Conservation (phyloP, 179 eudicot genomes). For the Beta macrorhiza region DNA sequence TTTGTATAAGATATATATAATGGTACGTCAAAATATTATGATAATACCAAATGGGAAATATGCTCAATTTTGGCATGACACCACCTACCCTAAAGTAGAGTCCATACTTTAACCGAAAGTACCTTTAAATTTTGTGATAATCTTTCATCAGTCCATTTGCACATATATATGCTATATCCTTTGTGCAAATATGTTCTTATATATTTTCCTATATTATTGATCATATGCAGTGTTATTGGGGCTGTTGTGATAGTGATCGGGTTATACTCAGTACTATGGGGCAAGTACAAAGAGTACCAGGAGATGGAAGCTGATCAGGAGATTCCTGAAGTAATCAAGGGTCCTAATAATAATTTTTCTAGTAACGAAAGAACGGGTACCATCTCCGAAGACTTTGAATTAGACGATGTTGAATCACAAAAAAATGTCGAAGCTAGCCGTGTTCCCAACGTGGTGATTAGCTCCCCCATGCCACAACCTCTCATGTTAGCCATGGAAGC, state of each 20-base stretch:
- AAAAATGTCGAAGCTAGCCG: conserved; percentile 22
- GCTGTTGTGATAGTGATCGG: conserved; percentile 75
- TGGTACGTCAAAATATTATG: not conserved
- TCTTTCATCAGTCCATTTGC: conserved; percentile 10
- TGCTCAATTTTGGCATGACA: conserved; percentile 11
- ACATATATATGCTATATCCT: not conserved
- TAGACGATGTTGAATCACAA: conserved; percentile 36
- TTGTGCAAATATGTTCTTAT: not conserved
- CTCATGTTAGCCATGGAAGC: conserved; percentile 61
- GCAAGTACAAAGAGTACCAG: conserved; percentile 77
- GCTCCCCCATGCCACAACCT: conserved; percentile 44
- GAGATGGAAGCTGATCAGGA: conserved; percentile 50
- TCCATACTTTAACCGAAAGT: conserved; percentile 17
- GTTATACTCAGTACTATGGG: conserved; percentile 88
- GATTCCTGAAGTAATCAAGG: conserved; percentile 55
- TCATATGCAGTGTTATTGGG: conserved; percentile 58
- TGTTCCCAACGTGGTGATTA: conserved; percentile 35
- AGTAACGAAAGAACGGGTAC: conserved; percentile 18
- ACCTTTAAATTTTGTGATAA: conserved; percentile 26
- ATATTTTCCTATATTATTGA: not conserved
- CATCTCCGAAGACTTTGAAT: conserved; percentile 41
- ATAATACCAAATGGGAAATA: conserved; percentile 11
- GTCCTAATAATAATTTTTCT: conserved; percentile 15
- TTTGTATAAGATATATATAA: not conserved
- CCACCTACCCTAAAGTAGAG: conserved; percentile 16